Evolutionary conservation across 345 rosid species (phyloP).

Genomic region (Eucalyptus tenuipes): DNA sequence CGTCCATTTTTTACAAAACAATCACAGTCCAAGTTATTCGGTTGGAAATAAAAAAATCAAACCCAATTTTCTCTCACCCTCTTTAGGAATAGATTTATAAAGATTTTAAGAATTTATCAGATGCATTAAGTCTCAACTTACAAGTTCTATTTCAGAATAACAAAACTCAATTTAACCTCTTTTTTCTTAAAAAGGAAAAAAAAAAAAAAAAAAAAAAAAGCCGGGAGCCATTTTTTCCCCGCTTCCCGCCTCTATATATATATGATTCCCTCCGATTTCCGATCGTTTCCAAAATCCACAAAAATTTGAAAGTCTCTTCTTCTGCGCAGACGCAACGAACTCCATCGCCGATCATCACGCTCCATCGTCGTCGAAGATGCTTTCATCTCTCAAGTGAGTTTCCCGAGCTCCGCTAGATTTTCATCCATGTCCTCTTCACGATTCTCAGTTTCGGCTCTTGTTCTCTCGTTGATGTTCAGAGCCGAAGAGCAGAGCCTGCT

Average conservation of each 20-base stretch:
- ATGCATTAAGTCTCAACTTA: not conserved
- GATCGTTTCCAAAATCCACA: not conserved
- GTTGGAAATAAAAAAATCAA: accelerated
- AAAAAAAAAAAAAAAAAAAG: accelerated
- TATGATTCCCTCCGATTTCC: not conserved
- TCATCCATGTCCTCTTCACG: not conserved
- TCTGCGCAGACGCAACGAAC: not conserved
- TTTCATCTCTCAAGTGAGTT: not conserved
- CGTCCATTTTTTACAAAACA: accelerated
- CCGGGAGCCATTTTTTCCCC: not conserved
- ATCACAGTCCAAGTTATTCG: not conserved
- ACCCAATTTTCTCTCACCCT: not conserved
- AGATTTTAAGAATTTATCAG: not conserved
- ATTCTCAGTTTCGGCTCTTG: not conserved
- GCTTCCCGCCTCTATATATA: not conserved
- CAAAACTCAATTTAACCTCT: not conserved
- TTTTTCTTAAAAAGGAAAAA: accelerated
- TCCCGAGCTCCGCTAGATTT: not conserved
- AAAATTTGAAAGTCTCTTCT: not conserved
- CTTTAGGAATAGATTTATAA: not conserved
- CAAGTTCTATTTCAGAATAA: not conserved
- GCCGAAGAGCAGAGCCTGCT: not conserved
- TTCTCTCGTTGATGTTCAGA: not conserved
- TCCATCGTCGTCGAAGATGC: not conserved
- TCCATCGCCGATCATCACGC: not conserved